Evolutionary conservation across 1,284 basidiomycete species (phyloP).

Genomic region (Marasmius tenuissimus): DNA sequence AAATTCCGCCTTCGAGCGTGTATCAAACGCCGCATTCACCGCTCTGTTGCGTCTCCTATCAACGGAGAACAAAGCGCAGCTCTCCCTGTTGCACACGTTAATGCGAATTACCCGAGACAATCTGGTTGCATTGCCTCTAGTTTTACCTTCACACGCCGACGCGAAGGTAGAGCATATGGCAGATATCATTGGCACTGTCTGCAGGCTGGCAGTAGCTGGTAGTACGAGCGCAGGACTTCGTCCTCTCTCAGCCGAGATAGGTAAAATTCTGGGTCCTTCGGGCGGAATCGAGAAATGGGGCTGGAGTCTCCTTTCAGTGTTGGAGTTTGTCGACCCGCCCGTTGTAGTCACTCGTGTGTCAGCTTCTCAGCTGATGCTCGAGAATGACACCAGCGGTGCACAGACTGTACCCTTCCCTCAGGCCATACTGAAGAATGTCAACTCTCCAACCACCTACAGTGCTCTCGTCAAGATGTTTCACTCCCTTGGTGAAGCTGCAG

Average conservation of each 20-base stretch:
- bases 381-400: conserved; percentile 37
- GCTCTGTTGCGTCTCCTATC: conserved; percentile 51
- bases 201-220: conserved; percentile 44
- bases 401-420: conserved; percentile 55
- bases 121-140: conserved; percentile 73
- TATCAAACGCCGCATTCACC: conserved; percentile 48
- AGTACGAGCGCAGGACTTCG: conserved; percentile 25
- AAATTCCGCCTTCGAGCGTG: conserved; percentile 50
- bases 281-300: conserved; percentile 91
- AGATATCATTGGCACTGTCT: conserved; percentile 69
- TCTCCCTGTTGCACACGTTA: conserved; percentile 51
- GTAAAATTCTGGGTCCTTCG: conserved; percentile 72
- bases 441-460: conserved; percentile 53
- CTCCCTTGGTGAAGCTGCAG: conserved; percentile 68
- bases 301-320: conserved; percentile 74
- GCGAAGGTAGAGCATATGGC: conserved; percentile 68
- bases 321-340: conserved; percentile 66
- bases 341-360: conserved; percentile 47
- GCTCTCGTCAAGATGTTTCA: conserved; percentile 71
- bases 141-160: conserved; percentile 70
- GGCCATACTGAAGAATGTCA: conserved; percentile 59
- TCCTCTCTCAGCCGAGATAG: conserved; percentile 56
- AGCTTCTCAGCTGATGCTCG: conserved; percentile 58
- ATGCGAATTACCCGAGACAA: conserved; percentile 60
- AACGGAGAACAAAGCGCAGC: conserved; percentile 37